These are phyloP conservation scores for Cryptosporidium sp. DNA, from an alignment of 169 alveolate species.

Conservation along the genomic window DNA sequence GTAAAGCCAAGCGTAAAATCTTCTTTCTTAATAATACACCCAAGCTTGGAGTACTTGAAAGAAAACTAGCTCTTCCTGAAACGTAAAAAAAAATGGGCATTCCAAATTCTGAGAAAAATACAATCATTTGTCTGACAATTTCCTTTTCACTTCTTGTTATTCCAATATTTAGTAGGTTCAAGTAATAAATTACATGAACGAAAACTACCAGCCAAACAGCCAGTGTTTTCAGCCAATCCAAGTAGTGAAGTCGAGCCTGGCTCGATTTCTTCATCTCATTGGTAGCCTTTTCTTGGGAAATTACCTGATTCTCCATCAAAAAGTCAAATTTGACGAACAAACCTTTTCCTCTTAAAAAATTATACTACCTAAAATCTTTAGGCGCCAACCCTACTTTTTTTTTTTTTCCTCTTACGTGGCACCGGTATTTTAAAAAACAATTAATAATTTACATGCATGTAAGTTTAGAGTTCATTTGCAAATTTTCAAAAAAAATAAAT, in stretches of 20 bases:
- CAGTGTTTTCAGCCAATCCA: slow-evolving; percentile 74
- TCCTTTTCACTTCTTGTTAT: slow-evolving; percentile 37
- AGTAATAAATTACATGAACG: slow-evolving; percentile 63
- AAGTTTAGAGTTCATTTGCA: background rate
- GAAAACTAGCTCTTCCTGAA: slow-evolving; percentile 67
- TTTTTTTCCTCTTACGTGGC: slow-evolving; percentile 59
- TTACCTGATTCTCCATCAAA: slow-evolving; percentile 52
- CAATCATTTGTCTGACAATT: slow-evolving; percentile 32
- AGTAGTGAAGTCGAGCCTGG: slow-evolving; percentile 26
- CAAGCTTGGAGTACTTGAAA: slow-evolving; percentile 25
- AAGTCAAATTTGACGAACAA: slow-evolving; percentile 15
- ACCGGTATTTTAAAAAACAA: slow-evolving; percentile 29
- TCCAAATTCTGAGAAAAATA: slow-evolving; percentile 65
- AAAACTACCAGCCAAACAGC: slow-evolving; percentile 73
- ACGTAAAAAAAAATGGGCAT: slow-evolving; percentile 69
- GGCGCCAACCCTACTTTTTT: slow-evolving; percentile 66
- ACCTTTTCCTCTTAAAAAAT: slow-evolving; percentile 9
- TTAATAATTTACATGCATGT: slow-evolving; percentile 44
- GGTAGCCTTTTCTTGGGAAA: background rate
- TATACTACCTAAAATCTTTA: slow-evolving; percentile 18
- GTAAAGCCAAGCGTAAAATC: slow-evolving; percentile 38
- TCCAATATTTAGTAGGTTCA: slow-evolving; percentile 28
- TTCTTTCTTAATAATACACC: slow-evolving; percentile 11
- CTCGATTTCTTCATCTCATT: slow-evolving; percentile 17
- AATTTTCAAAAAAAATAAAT: background rate